Evolutionary conservation across 2,329 filamentous ascomycete genomes (phyloP), one percentile per base, ranked within the genome.

Genomic region (Sarocladium kiliense): DNA sequence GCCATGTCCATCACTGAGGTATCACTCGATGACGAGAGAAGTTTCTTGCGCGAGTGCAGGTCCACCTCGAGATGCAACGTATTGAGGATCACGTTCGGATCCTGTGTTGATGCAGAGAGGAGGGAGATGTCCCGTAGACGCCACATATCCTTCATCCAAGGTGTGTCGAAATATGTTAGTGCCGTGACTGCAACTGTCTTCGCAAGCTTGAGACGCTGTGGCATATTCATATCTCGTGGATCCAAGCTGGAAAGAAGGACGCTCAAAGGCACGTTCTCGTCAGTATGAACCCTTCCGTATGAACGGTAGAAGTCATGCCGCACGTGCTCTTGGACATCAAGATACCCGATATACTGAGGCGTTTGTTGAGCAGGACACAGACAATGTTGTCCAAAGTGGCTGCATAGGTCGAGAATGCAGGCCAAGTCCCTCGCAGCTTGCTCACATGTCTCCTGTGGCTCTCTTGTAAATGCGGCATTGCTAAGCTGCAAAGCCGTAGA

Each of bases 101-200:
- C 44, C 25, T 27, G 44, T n/a, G 44, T n/a, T 27, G 44, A 9
- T 49, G 23, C 25, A n/a, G 26, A 32, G 3, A 49, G 44, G 10
- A 49, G 26, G 12, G 25, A 49, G n/a, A 49, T 27, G 21, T 49
- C 44, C 12, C 25, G 5, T 6, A 49, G 44, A 12, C 44, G 44
- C 44, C 44, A 49, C 44, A 49, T 49, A 19, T 49, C 44, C 44
- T 49, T 49, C 44, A 49, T 49, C 44, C 44, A 49, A 6, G 44
- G 44, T 10, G 44, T 49, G n/a, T 49, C 44, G 18, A 49, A 49
- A 18, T 49, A 49, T 11, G 44, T 49, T 25, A 49, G 32, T 10
- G 44, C 44, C 26, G 25, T 32, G 3, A 18, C 18, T n/a, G 44
- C 44, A n/a, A 49, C 44, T 30, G 44, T 49, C 26, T 32, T 49